Conservation (phyloP, 345 rosid species). For the Excoecaria agallocha region DNA sequence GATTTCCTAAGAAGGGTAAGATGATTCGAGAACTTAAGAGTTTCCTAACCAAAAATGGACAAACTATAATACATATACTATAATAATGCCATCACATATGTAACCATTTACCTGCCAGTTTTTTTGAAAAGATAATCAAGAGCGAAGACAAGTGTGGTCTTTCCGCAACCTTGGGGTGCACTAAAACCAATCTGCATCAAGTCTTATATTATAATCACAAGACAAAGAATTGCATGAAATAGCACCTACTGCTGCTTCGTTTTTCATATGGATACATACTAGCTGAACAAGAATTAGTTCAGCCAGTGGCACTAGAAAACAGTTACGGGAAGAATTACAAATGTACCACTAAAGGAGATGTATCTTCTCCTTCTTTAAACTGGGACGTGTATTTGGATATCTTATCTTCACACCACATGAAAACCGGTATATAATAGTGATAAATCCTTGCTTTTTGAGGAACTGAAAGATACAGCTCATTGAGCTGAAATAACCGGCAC, state of each 20-base stretch:
- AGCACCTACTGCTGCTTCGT: neutral
- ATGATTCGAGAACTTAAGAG: constrained; percentile 1
- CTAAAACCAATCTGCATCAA: constrained; percentile 79
- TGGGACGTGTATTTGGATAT: constrained; percentile 60
- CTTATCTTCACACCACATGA: constrained; percentile 89
- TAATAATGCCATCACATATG: neutral
- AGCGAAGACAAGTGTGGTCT: constrained; percentile 95
- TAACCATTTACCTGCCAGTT: constrained; percentile 57
- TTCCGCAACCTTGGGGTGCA: constrained; percentile 99
- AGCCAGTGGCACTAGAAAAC: neutral
- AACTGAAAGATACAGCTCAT: constrained; percentile 58
- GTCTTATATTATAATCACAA: constrained; percentile 1
- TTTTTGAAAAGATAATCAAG: constrained; percentile 75
- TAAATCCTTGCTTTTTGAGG: constrained; percentile 78
- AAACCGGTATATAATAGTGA: constrained; percentile 92
- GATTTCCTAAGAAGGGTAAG: constrained; percentile 55
- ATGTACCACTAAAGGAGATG: constrained; percentile 88
- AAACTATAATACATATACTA: neutral
- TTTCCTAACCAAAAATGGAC: neutral
- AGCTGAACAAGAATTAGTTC: neutral
- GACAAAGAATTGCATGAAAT: constrained; percentile 6
- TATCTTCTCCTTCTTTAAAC: constrained; percentile 66
- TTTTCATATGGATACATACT: neutral
- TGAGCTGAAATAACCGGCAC: constrained; percentile 65
- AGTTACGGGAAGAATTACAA: neutral